Conservation (phyloP, 768 basidiomycete species). For the Termitomyces sp. region DNA sequence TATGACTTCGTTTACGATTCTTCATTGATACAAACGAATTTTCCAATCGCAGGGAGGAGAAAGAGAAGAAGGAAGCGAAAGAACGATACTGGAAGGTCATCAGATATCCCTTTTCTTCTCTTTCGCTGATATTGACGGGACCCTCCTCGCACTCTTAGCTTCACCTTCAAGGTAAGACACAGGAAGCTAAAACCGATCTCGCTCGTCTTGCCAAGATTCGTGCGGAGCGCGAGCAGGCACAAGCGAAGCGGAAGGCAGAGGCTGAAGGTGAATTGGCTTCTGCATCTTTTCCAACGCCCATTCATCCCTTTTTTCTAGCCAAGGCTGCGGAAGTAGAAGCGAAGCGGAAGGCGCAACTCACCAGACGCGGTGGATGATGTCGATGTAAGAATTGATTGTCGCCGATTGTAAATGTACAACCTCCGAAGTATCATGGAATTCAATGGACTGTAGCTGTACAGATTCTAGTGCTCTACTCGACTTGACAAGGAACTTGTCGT, state of each 20-base stretch:
- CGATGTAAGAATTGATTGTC: background rate
- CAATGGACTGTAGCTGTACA: background rate
- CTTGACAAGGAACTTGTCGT: background rate
- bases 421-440: background rate
- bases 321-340: slow-evolving; percentile 59
- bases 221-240: slow-evolving; percentile 83
- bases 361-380: slow-evolving; percentile 8
- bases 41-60: slow-evolving; percentile 60
- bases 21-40: background rate
- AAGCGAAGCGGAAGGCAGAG: slow-evolving; percentile 85
- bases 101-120: background rate
- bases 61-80: slow-evolving; percentile 87
- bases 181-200: slow-evolving; percentile 85
- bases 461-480: background rate
- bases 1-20: slow-evolving; percentile 16
- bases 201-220: slow-evolving; percentile 81
- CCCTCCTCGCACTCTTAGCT: slow-evolving; percentile 33
- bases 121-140: background rate
- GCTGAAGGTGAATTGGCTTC: slow-evolving; percentile 55
- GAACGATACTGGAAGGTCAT: slow-evolving; percentile 82
- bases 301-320: slow-evolving; percentile 29
- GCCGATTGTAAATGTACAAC: background rate
- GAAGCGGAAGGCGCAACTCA: slow-evolving; percentile 45
- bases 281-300: background rate
- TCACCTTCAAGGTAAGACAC: slow-evolving; percentile 80